Conservation (phyloP, 2,329 filamentous ascomycete species). For the Clonostachys solani region DNA sequence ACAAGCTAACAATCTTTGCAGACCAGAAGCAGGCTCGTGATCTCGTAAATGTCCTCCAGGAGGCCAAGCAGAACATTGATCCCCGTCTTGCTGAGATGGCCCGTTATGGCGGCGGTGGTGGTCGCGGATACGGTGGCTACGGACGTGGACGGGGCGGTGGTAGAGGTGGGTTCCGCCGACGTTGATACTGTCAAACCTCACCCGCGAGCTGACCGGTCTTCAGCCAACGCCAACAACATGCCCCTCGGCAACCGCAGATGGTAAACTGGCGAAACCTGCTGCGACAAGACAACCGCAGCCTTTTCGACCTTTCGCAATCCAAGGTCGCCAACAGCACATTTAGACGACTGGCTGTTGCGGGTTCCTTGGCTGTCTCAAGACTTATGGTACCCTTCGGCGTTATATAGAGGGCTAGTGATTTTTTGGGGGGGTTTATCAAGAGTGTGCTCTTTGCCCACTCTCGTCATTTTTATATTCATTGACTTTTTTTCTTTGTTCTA, state of each 20-base stretch:
- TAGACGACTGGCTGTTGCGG: too few relatives aligned
- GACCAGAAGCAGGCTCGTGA: constrained; percentile 96
- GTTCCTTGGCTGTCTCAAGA: too few relatives aligned
- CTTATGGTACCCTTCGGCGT: too few relatives aligned
- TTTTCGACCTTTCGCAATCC: too few relatives aligned
- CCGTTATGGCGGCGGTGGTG: constrained; percentile 79
- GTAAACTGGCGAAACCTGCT: constrained; percentile 24
- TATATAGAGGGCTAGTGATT: too few relatives aligned
- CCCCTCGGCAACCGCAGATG: constrained; percentile 46
- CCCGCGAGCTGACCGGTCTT: constrained; percentile 25
- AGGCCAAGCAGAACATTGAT: constrained; percentile 98
- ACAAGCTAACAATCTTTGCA: constrained; percentile 35
- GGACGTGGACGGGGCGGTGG: constrained; percentile 57
- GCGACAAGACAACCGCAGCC: too few relatives aligned
- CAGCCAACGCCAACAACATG: constrained; percentile 45
- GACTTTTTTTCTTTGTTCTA: too few relatives aligned
- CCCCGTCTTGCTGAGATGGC: constrained; percentile 94
- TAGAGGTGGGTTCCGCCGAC: constrained; percentile 40
- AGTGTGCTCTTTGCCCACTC: too few relatives aligned
- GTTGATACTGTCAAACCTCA: constrained; percentile 19
- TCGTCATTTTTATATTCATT: too few relatives aligned
- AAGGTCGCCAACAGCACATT: too few relatives aligned
- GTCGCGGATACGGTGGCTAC: constrained; percentile 69
- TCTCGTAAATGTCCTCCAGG: constrained; percentile 84
- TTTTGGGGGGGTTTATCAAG: too few relatives aligned